phyloP scores from a whole-genome alignment of 2,329 filamentous ascomycete species.

The Apiospora hydei region DNA sequence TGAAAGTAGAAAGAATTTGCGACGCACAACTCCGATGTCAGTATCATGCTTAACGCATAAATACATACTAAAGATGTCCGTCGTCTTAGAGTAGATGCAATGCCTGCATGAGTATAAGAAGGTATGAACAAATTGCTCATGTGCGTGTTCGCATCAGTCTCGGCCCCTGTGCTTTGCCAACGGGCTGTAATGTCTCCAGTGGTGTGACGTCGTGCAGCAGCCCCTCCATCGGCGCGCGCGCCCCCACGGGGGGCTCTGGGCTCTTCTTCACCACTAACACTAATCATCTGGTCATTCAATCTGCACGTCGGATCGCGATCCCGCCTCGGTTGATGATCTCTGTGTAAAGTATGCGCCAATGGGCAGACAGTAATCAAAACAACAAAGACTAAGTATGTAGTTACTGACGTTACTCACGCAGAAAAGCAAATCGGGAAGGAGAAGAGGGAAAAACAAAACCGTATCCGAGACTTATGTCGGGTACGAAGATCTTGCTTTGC shows the following conservation, averaged over 20 bases:
- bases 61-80: too few relatives aligned
- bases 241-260: not conserved
- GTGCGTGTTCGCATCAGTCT: too few relatives aligned
- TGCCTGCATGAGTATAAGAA: too few relatives aligned
- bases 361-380: too few relatives aligned
- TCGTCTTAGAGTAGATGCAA: too few relatives aligned
- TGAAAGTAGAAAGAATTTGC: too few relatives aligned
- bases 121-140: too few relatives aligned
- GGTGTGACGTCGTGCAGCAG: slow-evolving; percentile 13
- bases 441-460: not conserved
- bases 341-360: not conserved
- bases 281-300: not conserved
- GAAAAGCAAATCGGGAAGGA: not conserved
- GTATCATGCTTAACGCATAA: too few relatives aligned
- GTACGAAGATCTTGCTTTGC: not conserved
- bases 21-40: too few relatives aligned
- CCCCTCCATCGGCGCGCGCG: not conserved
- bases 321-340: not conserved
- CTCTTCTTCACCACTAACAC: not conserved
- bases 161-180: too few relatives aligned
- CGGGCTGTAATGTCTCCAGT: not conserved
- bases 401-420: not conserved
- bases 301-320: not conserved
- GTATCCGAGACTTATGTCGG: not conserved
- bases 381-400: not conserved